Evolutionary conservation across 2,329 filamentous ascomycete genomes (phyloP).

Genomic region (Neonectria coccinea): DNA sequence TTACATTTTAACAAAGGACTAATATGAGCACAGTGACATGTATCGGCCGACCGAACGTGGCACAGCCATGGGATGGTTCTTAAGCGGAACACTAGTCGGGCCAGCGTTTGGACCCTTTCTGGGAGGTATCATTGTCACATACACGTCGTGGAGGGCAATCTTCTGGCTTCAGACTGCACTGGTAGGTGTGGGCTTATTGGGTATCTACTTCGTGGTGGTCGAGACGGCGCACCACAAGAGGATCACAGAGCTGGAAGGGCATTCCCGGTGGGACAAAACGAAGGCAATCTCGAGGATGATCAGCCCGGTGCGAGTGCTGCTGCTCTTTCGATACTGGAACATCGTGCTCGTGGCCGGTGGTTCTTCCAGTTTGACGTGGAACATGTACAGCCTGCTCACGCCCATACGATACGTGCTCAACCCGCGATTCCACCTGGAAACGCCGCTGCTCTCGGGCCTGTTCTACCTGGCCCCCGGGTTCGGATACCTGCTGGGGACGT

Average conservation of each 20-base stretch:
- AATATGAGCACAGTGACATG: constrained; percentile 60
- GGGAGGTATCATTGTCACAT: constrained; percentile 82
- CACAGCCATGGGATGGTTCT: constrained; percentile 79
- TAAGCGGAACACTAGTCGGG: constrained; percentile 77
- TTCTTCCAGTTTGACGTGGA: constrained; percentile 73
- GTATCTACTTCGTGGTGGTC: constrained; percentile 74
- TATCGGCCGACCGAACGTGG: constrained; percentile 76
- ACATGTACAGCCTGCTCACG: constrained; percentile 73
- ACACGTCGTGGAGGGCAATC: constrained; percentile 77
- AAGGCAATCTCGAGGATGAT: constrained; percentile 70
- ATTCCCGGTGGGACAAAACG: constrained; percentile 61
- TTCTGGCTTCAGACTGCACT: constrained; percentile 82
- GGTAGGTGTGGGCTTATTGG: constrained; percentile 68
- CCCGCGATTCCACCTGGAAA: constrained; percentile 75
- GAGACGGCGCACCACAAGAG: constrained; percentile 78
- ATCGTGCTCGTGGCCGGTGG: constrained; percentile 70
- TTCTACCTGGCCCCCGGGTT: constrained; percentile 81
- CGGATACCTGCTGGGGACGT: constrained; percentile 76
- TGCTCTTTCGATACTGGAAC: constrained; percentile 76
- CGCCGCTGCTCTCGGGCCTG: constrained; percentile 74
- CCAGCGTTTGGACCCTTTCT: constrained; percentile 78
- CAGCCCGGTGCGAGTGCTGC: constrained; percentile 73
- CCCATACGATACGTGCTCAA: constrained; percentile 80
- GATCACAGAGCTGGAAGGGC: constrained; percentile 69
- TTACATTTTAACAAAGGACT: constrained; percentile 20